phyloP scores from a whole-genome alignment of 176 grass and related monocot species.

The Puccinellia tenuiflora region DNA sequence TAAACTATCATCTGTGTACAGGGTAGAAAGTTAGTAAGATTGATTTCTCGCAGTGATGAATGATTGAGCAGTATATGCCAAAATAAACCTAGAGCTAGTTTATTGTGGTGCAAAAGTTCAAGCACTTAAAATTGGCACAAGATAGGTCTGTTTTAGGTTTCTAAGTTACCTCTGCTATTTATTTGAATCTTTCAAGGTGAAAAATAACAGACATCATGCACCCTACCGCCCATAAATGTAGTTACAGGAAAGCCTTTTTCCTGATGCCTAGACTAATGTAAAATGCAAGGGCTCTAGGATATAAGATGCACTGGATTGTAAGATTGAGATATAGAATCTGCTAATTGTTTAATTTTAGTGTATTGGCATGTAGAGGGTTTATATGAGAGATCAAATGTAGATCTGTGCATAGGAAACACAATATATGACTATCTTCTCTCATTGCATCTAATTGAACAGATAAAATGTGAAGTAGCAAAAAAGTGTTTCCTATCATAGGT shows the following conservation, averaged over 20 bases:
- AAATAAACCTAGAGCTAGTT: background rate
- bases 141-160: background rate
- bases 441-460: background rate
- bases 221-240: background rate
- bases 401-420: no score
- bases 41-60: background rate
- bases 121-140: background rate
- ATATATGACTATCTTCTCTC: background rate
- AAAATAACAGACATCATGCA: background rate
- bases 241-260: background rate
- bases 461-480: background rate
- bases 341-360: background rate
- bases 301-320: background rate
- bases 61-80: background rate
- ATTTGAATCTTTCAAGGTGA: background rate
- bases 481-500: background rate
- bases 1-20: conserved; percentile 57
- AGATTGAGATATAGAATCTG: background rate
- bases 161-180: background rate
- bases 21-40: conserved; percentile 10
- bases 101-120: background rate
- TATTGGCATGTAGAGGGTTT: background rate
- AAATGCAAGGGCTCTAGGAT: background rate
- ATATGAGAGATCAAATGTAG: no score
- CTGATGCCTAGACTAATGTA: background rate